phyloP scores from a whole-genome alignment of 345 rosid genomes.

The Eucalyptus pauciflora region DNA sequence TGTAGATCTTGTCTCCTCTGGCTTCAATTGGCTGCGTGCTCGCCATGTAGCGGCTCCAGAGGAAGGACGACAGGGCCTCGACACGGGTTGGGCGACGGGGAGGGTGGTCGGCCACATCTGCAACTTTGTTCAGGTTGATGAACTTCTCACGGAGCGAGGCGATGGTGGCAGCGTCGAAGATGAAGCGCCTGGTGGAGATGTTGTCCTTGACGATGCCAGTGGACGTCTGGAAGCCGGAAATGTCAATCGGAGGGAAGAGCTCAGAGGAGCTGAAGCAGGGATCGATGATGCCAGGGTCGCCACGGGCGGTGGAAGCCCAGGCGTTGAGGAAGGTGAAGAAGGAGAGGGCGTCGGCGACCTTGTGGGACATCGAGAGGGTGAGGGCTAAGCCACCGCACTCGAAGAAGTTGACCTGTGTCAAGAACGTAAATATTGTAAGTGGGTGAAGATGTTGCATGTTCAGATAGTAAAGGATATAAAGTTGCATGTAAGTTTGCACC shows the following conservation, averaged over 20 bases:
- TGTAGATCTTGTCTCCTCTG: background rate
- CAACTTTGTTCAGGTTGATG: background rate
- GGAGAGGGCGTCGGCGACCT: constrained; percentile 27
- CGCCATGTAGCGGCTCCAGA: constrained; percentile 7
- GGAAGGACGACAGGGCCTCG: constrained; percentile 1
- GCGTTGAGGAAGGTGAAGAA: constrained; percentile 12
- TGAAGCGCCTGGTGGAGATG: constrained; percentile 19
- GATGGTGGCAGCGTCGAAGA: constrained; percentile 13
- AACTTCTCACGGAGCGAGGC: constrained; percentile 12
- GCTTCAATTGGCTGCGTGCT: background rate
- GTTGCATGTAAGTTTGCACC: background rate
- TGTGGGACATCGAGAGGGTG: constrained; percentile 19
- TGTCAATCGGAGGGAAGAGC: constrained; percentile 25
- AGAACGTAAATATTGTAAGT: background rate
- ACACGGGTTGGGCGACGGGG: background rate
- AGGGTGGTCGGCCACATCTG: background rate
- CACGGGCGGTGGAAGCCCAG: constrained; percentile 12
- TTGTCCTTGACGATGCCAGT: constrained; percentile 14
- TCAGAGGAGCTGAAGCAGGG: constrained; percentile 18
- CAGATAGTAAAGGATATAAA: background rate
- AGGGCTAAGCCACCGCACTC: constrained; percentile 35
- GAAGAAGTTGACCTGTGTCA: constrained; percentile 7
- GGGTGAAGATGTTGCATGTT: background rate
- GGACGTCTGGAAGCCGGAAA: background rate
- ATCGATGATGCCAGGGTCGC: background rate